Percentiles rank a stretch among this genome's conserved stretches.
Conservation (phyloP, 495 filamentous ascomycete genomes). For the Lophiotrema nucula region DNA sequence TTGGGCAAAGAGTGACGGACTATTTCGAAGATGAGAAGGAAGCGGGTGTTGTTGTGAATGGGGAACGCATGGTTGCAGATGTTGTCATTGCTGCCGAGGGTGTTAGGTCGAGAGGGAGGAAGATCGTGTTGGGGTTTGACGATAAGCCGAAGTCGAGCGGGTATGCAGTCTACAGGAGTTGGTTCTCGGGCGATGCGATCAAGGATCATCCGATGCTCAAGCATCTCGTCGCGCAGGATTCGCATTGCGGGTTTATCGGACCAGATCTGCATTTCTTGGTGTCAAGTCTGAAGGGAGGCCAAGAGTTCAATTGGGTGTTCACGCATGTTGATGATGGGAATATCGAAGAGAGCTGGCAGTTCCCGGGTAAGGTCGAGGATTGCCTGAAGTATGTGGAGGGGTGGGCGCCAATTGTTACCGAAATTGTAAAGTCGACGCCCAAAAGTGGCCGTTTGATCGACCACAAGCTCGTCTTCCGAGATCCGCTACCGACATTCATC, state of each 20-base stretch:
- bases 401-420: conserved; percentile 36
- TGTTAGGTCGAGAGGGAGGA: conserved; percentile 57
- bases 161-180: conserved; percentile 54
- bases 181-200: conserved; percentile 34
- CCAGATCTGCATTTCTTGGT: conserved; percentile 42
- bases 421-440: conserved; percentile 38
- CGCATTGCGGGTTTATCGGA: conserved; percentile 37
- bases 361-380: conserved; percentile 36
- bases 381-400: conserved; percentile 36
- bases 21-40: conserved; percentile 59
- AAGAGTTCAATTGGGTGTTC: conserved; percentile 41
- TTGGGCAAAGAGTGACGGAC: conserved; percentile 56
- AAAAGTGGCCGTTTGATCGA: conserved; percentile 38
- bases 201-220: conserved; percentile 28
- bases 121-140: conserved; percentile 61
- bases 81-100: conserved; percentile 65
- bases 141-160: conserved; percentile 59
- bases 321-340: conserved; percentile 40
- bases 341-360: conserved; percentile 39
- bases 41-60: conserved; percentile 55
- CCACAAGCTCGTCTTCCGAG: conserved; percentile 41
- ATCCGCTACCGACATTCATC: conserved; percentile 41
- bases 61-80: conserved; percentile 53
- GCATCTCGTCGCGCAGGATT: conserved; percentile 36
- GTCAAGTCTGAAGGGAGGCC: conserved; percentile 35